Percentiles rank a stretch among this genome's conserved stretches.
phyloP scores from a whole-genome alignment of 2,329 filamentous ascomycete genomes.

The Alternaria triticimaculans region DNA sequence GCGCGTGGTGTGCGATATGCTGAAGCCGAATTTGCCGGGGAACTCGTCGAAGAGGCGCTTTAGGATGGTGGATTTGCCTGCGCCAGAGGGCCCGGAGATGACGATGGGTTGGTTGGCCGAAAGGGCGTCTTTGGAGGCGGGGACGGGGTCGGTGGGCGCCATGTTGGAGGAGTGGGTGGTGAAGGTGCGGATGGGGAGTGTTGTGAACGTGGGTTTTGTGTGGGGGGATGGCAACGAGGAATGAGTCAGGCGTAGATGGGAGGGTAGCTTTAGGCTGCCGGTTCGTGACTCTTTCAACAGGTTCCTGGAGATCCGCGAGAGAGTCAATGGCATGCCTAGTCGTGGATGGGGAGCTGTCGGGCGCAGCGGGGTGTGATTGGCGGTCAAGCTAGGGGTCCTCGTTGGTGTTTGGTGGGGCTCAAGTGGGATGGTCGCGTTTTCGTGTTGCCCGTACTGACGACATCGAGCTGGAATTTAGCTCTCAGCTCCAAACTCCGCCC shows the following conservation, averaged over 20 bases:
- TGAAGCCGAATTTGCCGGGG: constrained; percentile 70
- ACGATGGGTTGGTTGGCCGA: constrained; percentile 64
- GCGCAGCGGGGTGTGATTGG: constrained; percentile 38
- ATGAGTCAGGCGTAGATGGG: constrained; percentile 1
- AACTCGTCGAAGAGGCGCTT: constrained; percentile 72
- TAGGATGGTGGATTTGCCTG: constrained; percentile 83
- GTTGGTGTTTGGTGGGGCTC: constrained; percentile 30
- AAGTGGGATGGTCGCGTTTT: constrained; percentile 35
- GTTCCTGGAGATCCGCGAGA: constrained; percentile 17
- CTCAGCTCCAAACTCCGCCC: background rate
- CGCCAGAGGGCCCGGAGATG: constrained; percentile 79
- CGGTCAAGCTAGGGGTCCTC: constrained; percentile 28
- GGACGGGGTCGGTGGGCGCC: constrained; percentile 28
- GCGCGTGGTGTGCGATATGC: constrained; percentile 77
- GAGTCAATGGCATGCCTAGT: constrained; percentile 36
- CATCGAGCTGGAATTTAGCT: constrained; percentile 22
- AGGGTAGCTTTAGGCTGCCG: constrained; percentile 1
- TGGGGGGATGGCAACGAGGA: constrained; percentile 4
- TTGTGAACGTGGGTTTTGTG: constrained; percentile 3
- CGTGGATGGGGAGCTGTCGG: constrained; percentile 10
- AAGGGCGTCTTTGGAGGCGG: constrained; percentile 28
- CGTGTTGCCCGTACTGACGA: constrained; percentile 37
- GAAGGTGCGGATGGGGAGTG: constrained; percentile 6
- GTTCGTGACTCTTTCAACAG: constrained; percentile 12
- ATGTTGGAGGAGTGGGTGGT: constrained; percentile 26